phyloP scores from a whole-genome alignment of 257 asterid genomes.

The Solanum pennellii region DNA sequence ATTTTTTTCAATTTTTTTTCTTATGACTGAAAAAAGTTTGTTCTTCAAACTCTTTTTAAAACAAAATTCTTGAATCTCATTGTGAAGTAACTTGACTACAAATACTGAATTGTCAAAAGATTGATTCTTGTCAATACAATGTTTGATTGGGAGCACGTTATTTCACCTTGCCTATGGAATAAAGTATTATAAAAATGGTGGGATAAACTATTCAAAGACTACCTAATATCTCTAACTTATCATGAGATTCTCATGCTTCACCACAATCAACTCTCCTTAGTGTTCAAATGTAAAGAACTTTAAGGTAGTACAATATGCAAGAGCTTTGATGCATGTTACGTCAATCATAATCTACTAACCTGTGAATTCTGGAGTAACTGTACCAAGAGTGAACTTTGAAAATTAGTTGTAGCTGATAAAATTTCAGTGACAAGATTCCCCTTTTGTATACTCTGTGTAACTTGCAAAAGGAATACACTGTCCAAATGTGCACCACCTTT shows the following conservation, averaged over 20 bases:
- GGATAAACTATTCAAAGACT: neutral
- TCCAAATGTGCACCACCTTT: neutral
- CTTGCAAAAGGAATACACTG: neutral
- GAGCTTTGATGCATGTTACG: too few relatives aligned
- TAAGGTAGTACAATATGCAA: too few relatives aligned
- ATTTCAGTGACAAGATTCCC: neutral
- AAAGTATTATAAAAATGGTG: neutral
- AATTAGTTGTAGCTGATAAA: neutral
- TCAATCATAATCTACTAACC: too few relatives aligned
- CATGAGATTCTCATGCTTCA: too few relatives aligned
- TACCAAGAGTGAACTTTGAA: neutral
- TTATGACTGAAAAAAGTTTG: neutral
- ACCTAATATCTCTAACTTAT: neutral
- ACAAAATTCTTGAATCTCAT: neutral
- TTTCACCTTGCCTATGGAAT: fast-evolving
- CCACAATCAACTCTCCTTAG: too few relatives aligned
- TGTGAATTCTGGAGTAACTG: too few relatives aligned
- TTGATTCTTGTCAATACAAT: neutral
- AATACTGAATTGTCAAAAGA: neutral
- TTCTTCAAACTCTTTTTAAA: neutral
- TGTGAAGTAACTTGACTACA: neutral
- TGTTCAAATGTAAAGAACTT: neutral
- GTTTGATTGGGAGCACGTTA: neutral
- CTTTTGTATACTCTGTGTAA: neutral
- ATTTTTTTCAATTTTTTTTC: neutral